phyloP scores from a whole-genome alignment of 495 filamentous ascomycete genomes.

The Penicillium cataractarum region DNA sequence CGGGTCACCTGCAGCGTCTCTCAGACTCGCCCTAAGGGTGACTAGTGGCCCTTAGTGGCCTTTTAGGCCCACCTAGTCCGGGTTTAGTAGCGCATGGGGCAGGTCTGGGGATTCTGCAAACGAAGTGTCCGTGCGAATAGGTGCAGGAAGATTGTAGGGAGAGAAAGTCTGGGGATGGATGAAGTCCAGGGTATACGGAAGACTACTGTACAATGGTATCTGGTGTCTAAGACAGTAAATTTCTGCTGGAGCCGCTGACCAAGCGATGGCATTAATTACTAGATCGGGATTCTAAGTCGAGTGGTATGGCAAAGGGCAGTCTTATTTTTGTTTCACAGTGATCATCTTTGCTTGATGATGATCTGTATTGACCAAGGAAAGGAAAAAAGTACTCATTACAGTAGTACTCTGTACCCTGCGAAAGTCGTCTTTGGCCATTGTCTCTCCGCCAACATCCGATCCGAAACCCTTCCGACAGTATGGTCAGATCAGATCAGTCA shows the following conservation, averaged over 20 bases:
- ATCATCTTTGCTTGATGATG: neutral
- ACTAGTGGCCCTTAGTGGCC: constrained; percentile 10
- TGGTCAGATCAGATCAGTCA: too few relatives aligned
- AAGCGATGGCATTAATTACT: neutral
- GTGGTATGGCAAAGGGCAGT: neutral
- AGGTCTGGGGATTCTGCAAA: constrained; percentile 37
- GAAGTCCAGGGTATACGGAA: too few relatives aligned
- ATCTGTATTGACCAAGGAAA: neutral
- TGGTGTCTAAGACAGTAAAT: too few relatives aligned
- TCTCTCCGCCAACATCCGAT: constrained; percentile 18
- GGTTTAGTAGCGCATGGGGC: constrained; percentile 24
- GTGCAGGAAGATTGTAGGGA: neutral
- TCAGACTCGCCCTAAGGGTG: constrained; percentile 29
- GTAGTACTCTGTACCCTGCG: neutral
- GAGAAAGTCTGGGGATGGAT: neutral
- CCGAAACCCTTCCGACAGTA: neutral
- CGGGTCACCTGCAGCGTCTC: constrained; percentile 36
- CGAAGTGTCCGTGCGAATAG: constrained; percentile 34
- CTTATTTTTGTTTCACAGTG: neutral
- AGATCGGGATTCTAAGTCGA: neutral
- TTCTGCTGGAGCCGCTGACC: too few relatives aligned
- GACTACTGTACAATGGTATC: too few relatives aligned
- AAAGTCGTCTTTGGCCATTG: neutral
- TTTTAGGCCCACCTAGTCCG: neutral
- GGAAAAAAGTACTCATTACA: neutral